Evolutionary conservation across 2,329 filamentous ascomycete species (phyloP), one percentile per base, ranked within the genome.

Genomic region (Ophiostoma ulmi): DNA sequence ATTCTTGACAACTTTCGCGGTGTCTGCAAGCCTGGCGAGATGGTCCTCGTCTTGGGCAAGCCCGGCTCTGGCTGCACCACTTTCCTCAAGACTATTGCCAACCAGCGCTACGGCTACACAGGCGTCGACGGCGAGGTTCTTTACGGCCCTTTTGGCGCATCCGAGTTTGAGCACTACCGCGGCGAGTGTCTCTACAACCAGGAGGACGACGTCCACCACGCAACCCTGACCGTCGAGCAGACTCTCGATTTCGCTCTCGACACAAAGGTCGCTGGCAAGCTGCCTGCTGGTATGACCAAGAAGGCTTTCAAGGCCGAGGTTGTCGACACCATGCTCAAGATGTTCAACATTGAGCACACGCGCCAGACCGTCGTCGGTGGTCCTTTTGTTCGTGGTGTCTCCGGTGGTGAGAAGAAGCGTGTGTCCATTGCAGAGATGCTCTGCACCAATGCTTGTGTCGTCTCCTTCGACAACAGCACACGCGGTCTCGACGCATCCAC

Each of bases 341-440:
- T 96, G 91, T 96, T 97, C 83, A 95, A 94, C 77, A 97, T 97
- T 70, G 91, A 94, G 78, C 93, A 97, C 79, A 96, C 93, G 0
- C 86, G 88, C 69, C 87, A 93, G 77, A 97, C 94, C 0, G 88
- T 94, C 39, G 92, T 97, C 36, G 94, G 94, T 8, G 91, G 95
- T 73, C 86, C 88, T 0, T 93, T 94, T 73, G 86, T 95, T 26
- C 89, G 91, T 68, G 93, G 93, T 78, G 85, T 96, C 0, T 92
- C 88, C 65, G 93, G 91, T 73, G 91, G 90, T 70, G 92, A 94
- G 80, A 84, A 90, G 70, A 93, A 93, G 81, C 88, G 91, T 73
- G 91, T 94, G 7, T 91, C 89, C 31, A 94, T 96, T 72, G 91
- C 91, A 0, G 92, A 95, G 79, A 91, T 91, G 81, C 91, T 94